Conservation (phyloP, 2,329 filamentous ascomycete species). For the Cladosporium colombiae region DNA sequence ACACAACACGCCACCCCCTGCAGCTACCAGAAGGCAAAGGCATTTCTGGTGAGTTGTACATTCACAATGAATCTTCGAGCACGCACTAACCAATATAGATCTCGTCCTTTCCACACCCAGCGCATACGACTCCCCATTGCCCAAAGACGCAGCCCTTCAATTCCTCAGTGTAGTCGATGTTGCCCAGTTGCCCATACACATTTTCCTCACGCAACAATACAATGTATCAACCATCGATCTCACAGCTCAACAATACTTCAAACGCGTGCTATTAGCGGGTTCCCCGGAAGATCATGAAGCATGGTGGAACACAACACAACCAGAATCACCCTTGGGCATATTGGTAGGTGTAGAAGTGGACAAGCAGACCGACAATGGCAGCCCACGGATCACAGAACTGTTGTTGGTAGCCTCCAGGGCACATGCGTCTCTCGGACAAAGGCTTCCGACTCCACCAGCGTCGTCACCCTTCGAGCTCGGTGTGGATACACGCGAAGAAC, state of each 20-base stretch:
- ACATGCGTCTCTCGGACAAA: slow-evolving; percentile 19
- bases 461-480: slow-evolving; percentile 29
- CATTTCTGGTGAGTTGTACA: background rate
- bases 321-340: slow-evolving; percentile 45
- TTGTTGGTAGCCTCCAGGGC: slow-evolving; percentile 47
- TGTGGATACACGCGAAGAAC: background rate
- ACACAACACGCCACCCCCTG: slow-evolving; percentile 8
- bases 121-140: background rate
- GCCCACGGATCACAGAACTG: slow-evolving; percentile 42
- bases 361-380: background rate
- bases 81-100: background rate
- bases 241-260: slow-evolving; percentile 44
- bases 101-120: slow-evolving; percentile 15
- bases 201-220: slow-evolving; percentile 41
- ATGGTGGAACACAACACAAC: slow-evolving; percentile 42
- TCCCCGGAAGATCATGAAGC: slow-evolving; percentile 12
- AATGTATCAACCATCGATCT: slow-evolving; percentile 41
- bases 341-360: slow-evolving; percentile 36
- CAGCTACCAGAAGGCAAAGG: background rate
- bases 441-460: slow-evolving; percentile 38
- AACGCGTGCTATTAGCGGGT: slow-evolving; percentile 35
- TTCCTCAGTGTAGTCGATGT: slow-evolving; percentile 45
- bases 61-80: background rate
- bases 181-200: slow-evolving; percentile 42
- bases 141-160: slow-evolving; percentile 22